Evolutionary conservation across 2,329 filamentous ascomycete genomes (phyloP).

Genomic region (Pezicula neosporulosa): DNA sequence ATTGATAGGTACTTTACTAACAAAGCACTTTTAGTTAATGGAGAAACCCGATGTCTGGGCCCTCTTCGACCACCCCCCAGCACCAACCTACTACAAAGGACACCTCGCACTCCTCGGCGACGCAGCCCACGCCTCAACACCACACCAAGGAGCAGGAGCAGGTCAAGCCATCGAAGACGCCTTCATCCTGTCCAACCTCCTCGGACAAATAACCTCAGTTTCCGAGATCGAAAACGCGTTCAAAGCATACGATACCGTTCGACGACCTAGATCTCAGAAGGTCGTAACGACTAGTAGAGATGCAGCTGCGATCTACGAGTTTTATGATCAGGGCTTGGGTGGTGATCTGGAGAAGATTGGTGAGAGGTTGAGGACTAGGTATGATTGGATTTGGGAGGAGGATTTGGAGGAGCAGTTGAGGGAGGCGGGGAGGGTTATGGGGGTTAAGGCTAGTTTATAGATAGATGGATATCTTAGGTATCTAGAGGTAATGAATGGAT

Average conservation of each 20-base stretch:
- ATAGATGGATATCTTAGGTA: too few species aligned
- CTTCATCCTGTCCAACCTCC: conserved; percentile 39
- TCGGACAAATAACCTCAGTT: conserved; percentile 35
- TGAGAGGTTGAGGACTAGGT: conserved; percentile 29
- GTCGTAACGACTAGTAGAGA: conserved; percentile 26
- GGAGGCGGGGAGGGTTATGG: conserved; percentile 33
- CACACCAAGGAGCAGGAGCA: conserved; percentile 56
- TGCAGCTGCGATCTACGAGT: conserved; percentile 36
- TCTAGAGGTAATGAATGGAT: too few species aligned
- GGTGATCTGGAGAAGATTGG: conserved; percentile 33
- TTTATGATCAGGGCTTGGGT: conserved; percentile 34
- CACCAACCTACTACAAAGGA: conserved; percentile 37
- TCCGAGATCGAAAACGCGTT: conserved; percentile 42
- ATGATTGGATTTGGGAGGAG: conserved; percentile 33
- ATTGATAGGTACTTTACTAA: conserved; percentile 9
- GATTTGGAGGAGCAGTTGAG: conserved; percentile 32
- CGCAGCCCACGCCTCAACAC: conserved; percentile 60
- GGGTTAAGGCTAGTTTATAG: conserved; percentile 6
- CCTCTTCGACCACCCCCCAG: conserved; percentile 42
- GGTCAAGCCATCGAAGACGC: conserved; percentile 55
- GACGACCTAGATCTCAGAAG: conserved; percentile 33
- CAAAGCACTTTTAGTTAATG: conserved; percentile 30
- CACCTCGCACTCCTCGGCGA: conserved; percentile 53
- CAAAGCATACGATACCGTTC: conserved; percentile 44
- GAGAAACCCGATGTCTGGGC: conserved; percentile 45